phyloP scores from a whole-genome alignment of 2,329 filamentous ascomycete genomes.

The Penicillium crustosum region DNA sequence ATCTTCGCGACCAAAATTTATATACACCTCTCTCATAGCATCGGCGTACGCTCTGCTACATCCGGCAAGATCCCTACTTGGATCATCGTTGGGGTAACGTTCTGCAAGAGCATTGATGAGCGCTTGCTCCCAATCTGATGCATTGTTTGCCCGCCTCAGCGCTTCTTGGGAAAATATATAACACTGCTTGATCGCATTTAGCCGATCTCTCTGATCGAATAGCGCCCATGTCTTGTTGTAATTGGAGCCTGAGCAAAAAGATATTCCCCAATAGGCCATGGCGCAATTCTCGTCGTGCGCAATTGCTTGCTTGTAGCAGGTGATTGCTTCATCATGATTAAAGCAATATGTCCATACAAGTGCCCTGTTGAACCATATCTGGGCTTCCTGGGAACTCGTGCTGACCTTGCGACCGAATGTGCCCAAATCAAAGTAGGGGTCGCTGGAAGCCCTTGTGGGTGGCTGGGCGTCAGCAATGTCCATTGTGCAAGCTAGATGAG shows the following conservation, averaged over 20 bases:
- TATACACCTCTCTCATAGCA: constrained; percentile 17
- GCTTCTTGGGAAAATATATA: constrained; percentile 17
- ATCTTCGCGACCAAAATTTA: constrained; percentile 42
- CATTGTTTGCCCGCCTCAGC: constrained; percentile 5
- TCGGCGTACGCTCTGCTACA: constrained; percentile 19
- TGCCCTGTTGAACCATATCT: constrained; percentile 35
- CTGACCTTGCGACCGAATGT: constrained; percentile 35
- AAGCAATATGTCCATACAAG: constrained; percentile 38
- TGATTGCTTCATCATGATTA: constrained; percentile 38
- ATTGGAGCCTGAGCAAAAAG: constrained; percentile 22
- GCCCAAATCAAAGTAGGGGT: constrained; percentile 33
- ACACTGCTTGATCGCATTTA: constrained; percentile 19
- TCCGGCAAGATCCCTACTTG: constrained; percentile 9
- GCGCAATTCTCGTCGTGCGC: constrained; percentile 31
- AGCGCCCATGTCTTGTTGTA: constrained; percentile 26
- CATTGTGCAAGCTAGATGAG: constrained; percentile 4
- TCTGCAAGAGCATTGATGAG: constrained; percentile 20
- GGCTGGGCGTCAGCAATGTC: background rate
- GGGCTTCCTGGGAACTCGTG: constrained; percentile 29
- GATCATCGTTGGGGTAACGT: constrained; percentile 23
- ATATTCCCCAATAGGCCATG: constrained; percentile 33
- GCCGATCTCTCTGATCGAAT: constrained; percentile 16
- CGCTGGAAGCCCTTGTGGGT: constrained; percentile 15
- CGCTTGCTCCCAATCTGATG: constrained; percentile 25
- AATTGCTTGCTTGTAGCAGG: constrained; percentile 33